A percentile compares a stretch with the other conserved stretches of the same genome.
These are phyloP conservation scores for Geotrichum reessii DNA, from an alignment of 1,139 yeast species.

Conservation along the genomic window DNA sequence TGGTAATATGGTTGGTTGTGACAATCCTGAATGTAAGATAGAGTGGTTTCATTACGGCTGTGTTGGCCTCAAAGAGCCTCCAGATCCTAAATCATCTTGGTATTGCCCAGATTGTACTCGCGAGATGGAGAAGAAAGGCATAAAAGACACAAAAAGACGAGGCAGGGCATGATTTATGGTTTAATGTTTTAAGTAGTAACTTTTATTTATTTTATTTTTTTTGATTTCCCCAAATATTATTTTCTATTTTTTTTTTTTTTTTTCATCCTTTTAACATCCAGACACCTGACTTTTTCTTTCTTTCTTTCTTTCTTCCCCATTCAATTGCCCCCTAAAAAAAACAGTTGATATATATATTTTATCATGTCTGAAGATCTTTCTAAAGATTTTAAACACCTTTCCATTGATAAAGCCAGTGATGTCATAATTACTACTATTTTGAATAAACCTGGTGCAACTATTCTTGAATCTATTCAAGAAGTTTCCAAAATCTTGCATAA, in stretches of 20 bases:
- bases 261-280: background rate
- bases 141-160: slow-evolving; percentile 21
- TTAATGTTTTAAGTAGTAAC: background rate
- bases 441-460: background rate
- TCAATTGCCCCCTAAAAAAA: background rate
- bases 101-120: slow-evolving; percentile 37
- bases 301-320: background rate
- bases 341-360: background rate
- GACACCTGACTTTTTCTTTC: background rate
- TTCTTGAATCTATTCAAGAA: background rate
- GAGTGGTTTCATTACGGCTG: slow-evolving; percentile 85
- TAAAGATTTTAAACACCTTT: background rate
- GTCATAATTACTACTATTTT: background rate
- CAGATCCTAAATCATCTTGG: slow-evolving; percentile 38
- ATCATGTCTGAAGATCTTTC: background rate
- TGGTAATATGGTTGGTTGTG: slow-evolving; percentile 93
- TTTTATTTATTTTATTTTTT: slow-evolving; percentile 1
- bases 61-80: slow-evolving; percentile 56
- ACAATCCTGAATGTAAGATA: slow-evolving; percentile 68
- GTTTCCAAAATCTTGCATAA: background rate
- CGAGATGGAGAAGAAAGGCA: slow-evolving; percentile 25
- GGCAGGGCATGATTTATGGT: slow-evolving; percentile 4
- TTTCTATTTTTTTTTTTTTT: background rate
- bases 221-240: background rate
- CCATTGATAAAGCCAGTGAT: background rate